phyloP scores from a whole-genome alignment of 2,329 filamentous ascomycete genomes.

The Diaporthe sp. region DNA sequence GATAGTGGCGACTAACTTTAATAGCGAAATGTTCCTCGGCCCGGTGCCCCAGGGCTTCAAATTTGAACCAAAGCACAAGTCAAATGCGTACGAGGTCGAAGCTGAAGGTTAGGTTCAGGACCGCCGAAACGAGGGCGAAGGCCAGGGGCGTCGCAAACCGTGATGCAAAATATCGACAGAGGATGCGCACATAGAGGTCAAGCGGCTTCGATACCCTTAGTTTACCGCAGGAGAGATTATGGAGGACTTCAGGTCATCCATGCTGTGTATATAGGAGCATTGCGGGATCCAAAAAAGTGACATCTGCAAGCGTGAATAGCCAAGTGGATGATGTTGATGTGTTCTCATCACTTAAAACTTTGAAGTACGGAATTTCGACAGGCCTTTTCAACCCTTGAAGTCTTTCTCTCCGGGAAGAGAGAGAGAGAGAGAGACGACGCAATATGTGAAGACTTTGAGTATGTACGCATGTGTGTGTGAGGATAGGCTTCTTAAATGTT shows the following conservation, averaged over 20 bases:
- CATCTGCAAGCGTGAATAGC: not conserved
- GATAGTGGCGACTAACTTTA: slow-evolving; percentile 40
- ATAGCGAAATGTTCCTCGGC: slow-evolving; percentile 96
- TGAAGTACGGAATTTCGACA: not conserved
- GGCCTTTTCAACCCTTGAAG: not conserved
- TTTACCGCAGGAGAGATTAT: not conserved
- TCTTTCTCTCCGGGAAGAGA: too few relatives aligned
- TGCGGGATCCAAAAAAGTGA: not conserved
- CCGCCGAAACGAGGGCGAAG: not conserved
- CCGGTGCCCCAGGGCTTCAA: slow-evolving; percentile 90
- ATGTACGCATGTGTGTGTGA: too few relatives aligned
- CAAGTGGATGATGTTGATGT: not conserved
- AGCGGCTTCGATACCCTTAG: not conserved
- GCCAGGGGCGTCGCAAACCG: not conserved
- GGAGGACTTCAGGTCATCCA: not conserved
- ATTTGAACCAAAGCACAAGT: slow-evolving; percentile 98
- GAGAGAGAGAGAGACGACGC: too few relatives aligned
- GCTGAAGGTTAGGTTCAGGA: slow-evolving; percentile 70
- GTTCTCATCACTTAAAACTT: not conserved
- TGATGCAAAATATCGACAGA: not conserved
- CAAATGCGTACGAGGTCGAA: slow-evolving; percentile 88
- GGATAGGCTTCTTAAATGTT: too few relatives aligned
- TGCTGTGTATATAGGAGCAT: not conserved
- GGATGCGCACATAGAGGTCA: not conserved
- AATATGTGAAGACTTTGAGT: too few relatives aligned